Evolutionary conservation across 106 monocot genomes (phyloP).

Genomic region (Acorus calamus): DNA sequence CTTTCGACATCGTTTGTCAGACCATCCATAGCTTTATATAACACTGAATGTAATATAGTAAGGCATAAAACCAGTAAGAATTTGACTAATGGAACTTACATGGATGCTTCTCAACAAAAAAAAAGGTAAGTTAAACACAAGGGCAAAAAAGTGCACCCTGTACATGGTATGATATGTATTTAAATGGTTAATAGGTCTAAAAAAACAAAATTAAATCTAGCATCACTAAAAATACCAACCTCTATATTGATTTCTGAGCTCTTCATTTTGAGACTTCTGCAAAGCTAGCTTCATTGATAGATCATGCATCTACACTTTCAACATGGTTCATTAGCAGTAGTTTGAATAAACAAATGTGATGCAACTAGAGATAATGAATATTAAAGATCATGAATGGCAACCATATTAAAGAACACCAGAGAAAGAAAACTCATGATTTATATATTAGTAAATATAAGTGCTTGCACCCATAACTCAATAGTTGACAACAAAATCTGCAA

Average conservation of each 20-base stretch:
- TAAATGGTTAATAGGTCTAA: too few relatives aligned
- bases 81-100: not conserved
- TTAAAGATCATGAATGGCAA: too few relatives aligned
- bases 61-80: not conserved
- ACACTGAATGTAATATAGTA: slow-evolving; percentile 21
- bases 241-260: slow-evolving; percentile 81
- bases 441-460: too few relatives aligned
- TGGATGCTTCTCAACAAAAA: too few relatives aligned
- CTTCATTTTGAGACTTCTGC: slow-evolving; percentile 79
- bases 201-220: not conserved
- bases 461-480: too few relatives aligned
- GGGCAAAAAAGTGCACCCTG: not conserved
- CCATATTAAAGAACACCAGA: too few relatives aligned
- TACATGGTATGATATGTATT: too few relatives aligned
- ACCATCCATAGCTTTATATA: slow-evolving; percentile 83
- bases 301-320: slow-evolving; percentile 74
- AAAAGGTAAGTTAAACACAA: not conserved
- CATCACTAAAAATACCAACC: slow-evolving; percentile 29
- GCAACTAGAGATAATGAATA: too few relatives aligned
- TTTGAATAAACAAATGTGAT: too few relatives aligned
- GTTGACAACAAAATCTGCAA: too few relatives aligned
- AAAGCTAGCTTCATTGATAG: slow-evolving; percentile 91
- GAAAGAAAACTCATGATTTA: too few relatives aligned
- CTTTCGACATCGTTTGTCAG: slow-evolving; percentile 81
- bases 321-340: not conserved